These are phyloP conservation scores for Yamadazyma tumulicola DNA, from an alignment of 805 yeast genomes.

Conservation along the genomic window DNA sequence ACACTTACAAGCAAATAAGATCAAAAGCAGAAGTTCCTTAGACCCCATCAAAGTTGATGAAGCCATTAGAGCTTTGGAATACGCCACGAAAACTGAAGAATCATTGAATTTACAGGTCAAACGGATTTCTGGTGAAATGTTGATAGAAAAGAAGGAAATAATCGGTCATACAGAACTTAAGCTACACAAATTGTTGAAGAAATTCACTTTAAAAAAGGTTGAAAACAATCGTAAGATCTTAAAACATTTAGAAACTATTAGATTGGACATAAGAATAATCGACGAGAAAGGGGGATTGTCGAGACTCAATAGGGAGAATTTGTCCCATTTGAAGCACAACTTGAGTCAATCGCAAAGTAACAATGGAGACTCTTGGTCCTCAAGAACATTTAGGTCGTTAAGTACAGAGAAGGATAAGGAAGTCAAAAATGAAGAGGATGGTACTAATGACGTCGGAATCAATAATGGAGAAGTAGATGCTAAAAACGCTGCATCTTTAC, in stretches of 20 bases:
- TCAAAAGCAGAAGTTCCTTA: constrained; percentile 68
- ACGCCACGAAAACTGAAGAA: constrained; percentile 72
- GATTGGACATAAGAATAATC: constrained; percentile 69
- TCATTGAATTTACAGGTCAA: constrained; percentile 73
- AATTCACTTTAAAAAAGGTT: constrained; percentile 64
- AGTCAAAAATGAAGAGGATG: constrained; percentile 11
- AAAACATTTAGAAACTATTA: constrained; percentile 64
- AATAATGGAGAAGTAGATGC: constrained; percentile 54
- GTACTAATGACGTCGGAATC: constrained; percentile 25
- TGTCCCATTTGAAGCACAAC: constrained; percentile 43
- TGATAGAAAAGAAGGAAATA: constrained; percentile 65
- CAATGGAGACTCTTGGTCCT: constrained; percentile 43
- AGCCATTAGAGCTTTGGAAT: constrained; percentile 74
- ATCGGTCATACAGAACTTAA: constrained; percentile 54
- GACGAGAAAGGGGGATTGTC: constrained; percentile 80
- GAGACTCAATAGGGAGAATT: constrained; percentile 71
- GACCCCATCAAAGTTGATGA: constrained; percentile 90
- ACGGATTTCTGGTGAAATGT: constrained; percentile 81
- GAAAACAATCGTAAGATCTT: constrained; percentile 84
- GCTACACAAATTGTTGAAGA: constrained; percentile 52
- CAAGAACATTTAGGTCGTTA: constrained; percentile 37
- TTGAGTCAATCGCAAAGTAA: constrained; percentile 41
- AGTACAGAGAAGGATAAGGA: constrained; percentile 25
- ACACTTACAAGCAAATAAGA: constrained; percentile 67
- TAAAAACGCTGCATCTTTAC: constrained; percentile 72